phyloP scores from a whole-genome alignment of 352 stramenopile species.

The Phytopythium chamaehyphon region DNA sequence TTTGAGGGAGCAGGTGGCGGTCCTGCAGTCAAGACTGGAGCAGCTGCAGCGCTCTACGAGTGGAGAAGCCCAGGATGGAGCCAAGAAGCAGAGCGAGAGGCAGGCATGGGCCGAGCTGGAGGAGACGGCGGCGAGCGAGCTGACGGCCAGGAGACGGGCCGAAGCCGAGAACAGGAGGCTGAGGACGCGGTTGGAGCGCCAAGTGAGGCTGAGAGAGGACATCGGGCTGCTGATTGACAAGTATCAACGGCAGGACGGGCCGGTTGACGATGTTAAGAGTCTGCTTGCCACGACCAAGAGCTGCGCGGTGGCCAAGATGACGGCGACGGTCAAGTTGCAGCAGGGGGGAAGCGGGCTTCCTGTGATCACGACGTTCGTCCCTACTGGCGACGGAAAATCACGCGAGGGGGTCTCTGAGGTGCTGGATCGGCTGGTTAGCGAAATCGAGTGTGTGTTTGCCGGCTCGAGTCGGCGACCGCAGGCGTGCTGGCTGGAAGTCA shows the following conservation, averaged over 20 bases:
- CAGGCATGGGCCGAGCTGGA: neutral
- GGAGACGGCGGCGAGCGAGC: neutral
- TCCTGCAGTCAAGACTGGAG: neutral
- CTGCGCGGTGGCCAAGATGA: neutral
- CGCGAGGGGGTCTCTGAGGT: neutral
- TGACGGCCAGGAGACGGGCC: neutral
- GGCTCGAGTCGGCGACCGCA: neutral
- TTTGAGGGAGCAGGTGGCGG: neutral
- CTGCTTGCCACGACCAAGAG: neutral
- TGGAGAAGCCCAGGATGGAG: no score
- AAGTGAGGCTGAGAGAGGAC: neutral
- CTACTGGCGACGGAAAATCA: neutral
- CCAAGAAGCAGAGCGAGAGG: neutral
- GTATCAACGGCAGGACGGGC: neutral
- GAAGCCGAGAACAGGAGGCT: neutral
- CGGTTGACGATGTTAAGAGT: neutral
- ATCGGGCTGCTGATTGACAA: slow-evolving; percentile 1
- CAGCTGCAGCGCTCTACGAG: neutral
- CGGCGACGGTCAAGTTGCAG: neutral
- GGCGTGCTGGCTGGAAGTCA: slow-evolving; percentile 1
- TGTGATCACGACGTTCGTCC: neutral
- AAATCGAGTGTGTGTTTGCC: neutral
- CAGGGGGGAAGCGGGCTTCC: neutral
- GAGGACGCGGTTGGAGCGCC: neutral
- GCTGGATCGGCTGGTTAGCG: neutral